Conservation (phyloP, 305 asterid genomes). For the Fraxinus velutina region DNA sequence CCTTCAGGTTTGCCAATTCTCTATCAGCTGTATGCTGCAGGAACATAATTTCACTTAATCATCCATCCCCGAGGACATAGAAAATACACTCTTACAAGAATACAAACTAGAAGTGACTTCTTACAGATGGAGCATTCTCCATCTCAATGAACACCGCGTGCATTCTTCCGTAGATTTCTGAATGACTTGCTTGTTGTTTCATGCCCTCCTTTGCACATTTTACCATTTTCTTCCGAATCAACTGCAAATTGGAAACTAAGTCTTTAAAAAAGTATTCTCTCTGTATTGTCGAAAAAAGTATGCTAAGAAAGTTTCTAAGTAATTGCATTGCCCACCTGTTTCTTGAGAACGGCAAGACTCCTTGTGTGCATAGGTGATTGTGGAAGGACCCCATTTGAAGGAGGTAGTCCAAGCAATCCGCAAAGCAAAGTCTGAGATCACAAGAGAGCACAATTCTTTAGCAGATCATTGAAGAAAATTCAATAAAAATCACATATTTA, state of each 20-base stretch:
- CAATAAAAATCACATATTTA: neutral
- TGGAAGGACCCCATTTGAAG: constrained; percentile 94
- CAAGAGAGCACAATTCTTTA: constrained; percentile 6
- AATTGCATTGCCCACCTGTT: constrained; percentile 45
- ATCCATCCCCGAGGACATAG: neutral
- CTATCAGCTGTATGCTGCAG: constrained; percentile 53
- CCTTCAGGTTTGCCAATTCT: constrained; percentile 67
- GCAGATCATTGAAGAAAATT: neutral
- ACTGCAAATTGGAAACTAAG: constrained; percentile 33
- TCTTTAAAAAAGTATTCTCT: neutral
- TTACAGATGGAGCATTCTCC: constrained; percentile 65
- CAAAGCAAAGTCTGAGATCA: constrained; percentile 70
- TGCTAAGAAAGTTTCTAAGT: neutral
- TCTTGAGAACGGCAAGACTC: constrained; percentile 87
- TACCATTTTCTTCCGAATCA: constrained; percentile 73
- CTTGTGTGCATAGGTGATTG: constrained; percentile 96
- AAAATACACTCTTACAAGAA: neutral
- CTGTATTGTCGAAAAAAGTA: neutral
- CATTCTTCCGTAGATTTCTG: constrained; percentile 80
- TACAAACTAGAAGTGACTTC: constrained; percentile 18
- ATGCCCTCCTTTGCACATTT: constrained; percentile 70
- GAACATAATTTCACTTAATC: neutral
- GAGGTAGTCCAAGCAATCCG: constrained; percentile 90
- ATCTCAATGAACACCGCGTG: constrained; percentile 77
- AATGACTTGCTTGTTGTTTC: constrained; percentile 62